These are phyloP conservation scores for Aureobasidium sp. DNA, from an alignment of 2,329 filamentous ascomycete species.

Conservation along the genomic window DNA sequence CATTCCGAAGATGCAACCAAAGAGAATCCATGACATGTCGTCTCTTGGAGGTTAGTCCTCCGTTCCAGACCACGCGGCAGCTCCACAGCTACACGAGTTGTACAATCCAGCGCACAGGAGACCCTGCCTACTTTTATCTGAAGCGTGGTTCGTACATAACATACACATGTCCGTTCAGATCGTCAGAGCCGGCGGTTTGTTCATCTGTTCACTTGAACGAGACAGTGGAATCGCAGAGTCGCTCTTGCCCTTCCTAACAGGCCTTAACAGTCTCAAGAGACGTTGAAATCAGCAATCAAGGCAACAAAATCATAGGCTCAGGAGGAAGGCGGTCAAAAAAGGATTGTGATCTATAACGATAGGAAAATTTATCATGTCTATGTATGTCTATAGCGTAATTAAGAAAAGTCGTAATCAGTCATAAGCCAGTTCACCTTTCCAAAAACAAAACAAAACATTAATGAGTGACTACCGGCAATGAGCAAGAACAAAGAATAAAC, in stretches of 20 bases:
- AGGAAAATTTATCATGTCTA: neutral
- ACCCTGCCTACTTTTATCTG: neutral
- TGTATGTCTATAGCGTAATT: neutral
- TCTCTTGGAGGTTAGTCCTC: neutral
- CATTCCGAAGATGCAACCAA: neutral
- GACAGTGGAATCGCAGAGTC: neutral
- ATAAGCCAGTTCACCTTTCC: neutral
- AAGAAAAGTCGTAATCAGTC: neutral
- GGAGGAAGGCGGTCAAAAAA: neutral
- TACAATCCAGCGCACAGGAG: neutral
- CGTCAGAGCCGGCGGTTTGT: neutral
- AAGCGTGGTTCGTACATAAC: neutral
- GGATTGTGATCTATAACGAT: no score
- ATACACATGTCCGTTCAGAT: neutral
- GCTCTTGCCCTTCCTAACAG: neutral
- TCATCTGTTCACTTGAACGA: neutral
- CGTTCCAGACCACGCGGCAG: neutral
- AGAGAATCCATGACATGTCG: neutral
- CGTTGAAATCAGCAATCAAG: no score
- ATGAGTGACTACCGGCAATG: neutral
- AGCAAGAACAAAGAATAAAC: neutral
- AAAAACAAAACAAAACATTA: neutral
- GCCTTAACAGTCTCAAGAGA: no score
- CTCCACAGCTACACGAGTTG: neutral
- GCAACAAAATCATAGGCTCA: neutral